Percentiles rank a stretch among this genome's conserved stretches.
phyloP scores from a whole-genome alignment of 768 basidiomycete species.

The Lyophyllum shimeji region DNA sequence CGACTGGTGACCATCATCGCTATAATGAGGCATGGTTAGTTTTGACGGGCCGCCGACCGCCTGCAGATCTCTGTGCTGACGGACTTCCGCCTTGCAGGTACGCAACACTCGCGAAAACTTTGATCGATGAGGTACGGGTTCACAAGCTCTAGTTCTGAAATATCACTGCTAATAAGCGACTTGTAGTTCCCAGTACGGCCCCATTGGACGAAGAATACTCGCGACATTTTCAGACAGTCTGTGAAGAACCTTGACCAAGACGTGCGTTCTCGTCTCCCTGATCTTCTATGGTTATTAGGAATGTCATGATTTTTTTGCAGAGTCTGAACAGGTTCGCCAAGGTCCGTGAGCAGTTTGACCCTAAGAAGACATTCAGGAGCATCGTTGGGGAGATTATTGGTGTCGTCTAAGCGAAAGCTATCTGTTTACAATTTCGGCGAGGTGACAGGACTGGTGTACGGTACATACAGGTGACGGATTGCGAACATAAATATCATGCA shows the following conservation, averaged over 20 bases:
- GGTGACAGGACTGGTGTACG: background rate
- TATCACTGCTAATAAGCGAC: background rate
- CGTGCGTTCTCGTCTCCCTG: slow-evolving; percentile 20
- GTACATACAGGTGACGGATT: background rate
- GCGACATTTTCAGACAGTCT: slow-evolving; percentile 25
- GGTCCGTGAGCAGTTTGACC: slow-evolving; percentile 32
- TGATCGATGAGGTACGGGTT: slow-evolving; percentile 31
- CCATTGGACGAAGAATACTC: slow-evolving; percentile 38
- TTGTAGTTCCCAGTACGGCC: slow-evolving; percentile 33
- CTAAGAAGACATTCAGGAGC: slow-evolving; percentile 32
- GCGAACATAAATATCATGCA: too few relatives aligned
- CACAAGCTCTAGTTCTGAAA: background rate
- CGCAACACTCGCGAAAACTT: slow-evolving; percentile 20
- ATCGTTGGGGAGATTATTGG: slow-evolving; percentile 36
- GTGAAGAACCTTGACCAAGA: slow-evolving; percentile 32
- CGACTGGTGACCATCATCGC: slow-evolving; percentile 31
- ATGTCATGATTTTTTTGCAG: slow-evolving; percentile 10
- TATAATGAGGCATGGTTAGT: slow-evolving; percentile 34
- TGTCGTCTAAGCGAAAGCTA: slow-evolving; percentile 21
- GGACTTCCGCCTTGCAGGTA: slow-evolving; percentile 12
- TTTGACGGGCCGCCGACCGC: background rate
- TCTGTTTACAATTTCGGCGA: background rate
- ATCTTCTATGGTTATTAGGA: background rate
- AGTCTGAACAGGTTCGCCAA: slow-evolving; percentile 29
- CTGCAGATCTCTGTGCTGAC: background rate